Base-by-base conservation (phyloP, 768 basidiomycete species). In the Filobasidium floriforme region DNA sequence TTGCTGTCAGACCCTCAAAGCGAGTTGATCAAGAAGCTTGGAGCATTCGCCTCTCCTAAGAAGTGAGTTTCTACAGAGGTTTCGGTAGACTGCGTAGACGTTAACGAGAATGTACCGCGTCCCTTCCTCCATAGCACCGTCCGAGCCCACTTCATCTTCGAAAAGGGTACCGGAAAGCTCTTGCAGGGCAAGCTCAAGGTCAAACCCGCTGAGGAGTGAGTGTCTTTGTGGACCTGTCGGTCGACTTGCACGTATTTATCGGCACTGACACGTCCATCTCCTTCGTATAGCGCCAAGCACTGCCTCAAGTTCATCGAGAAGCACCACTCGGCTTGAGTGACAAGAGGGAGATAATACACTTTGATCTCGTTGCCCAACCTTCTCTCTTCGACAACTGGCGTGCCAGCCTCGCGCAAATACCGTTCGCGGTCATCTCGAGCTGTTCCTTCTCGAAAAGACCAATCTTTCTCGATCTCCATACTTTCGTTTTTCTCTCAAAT, bases 121-220 rank as follows among this genome's bases (percentile, higher is more conserved):
- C 9, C 14, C 46, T 12, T 19, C 4, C 49, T 26, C 22, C 0
- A 1, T 41, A 89, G 85, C 81, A 90, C 90, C 61, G 90, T 89
- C 80, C 85, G 93, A 15, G 92, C 89, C 70, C 92, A 94, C 78
- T 96, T 94, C 78, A 85, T 97, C 71, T 94, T 97, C 71, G 89
- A 86, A 71, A 89, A 89, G 77, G 92, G 90, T 7, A 72, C 72
- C 1, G 93, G 92, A 1, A 90, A 90, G 77, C 82, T 98, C 51
- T 79, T 94, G 3, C 88, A 93, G 18, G 89, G 86, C 80, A 86
- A 86, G 74, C 80, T 90, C 18, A 90, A 90, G 0, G 92, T 94
- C 59, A 89, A 91, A 73, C 89, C 92, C 1, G 86, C 76, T 0
- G 89, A 93, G 64, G 94, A 79, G 78, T 79, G 71, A 71, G 77